phyloP scores from a whole-genome alignment of 192 early-diverging fungal species.

The Mortierella hygrophila region DNA sequence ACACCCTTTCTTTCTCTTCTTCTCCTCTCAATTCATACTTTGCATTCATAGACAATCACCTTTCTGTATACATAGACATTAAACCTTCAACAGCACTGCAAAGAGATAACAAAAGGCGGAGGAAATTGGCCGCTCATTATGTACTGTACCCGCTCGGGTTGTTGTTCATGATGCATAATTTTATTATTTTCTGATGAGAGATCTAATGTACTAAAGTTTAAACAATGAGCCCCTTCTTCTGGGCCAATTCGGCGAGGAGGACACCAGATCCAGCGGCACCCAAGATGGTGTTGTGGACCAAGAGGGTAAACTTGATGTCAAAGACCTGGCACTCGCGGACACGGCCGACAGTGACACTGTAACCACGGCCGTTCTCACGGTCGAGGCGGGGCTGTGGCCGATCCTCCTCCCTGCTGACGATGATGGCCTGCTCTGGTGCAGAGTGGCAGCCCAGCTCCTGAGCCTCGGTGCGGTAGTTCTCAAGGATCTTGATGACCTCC shows the following conservation, averaged over 20 bases:
- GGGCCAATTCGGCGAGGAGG: constrained; percentile 94
- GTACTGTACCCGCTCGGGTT: background rate
- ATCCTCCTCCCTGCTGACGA: constrained; percentile 79
- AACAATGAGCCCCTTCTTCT: constrained; percentile 77
- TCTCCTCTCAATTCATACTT: background rate
- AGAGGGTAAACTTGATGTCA: constrained; percentile 90
- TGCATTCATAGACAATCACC: background rate
- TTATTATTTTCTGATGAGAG: background rate
- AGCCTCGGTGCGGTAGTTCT: constrained; percentile 84
- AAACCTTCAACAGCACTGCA: background rate
- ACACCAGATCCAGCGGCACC: constrained; percentile 96
- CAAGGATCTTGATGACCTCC: constrained; percentile 78
- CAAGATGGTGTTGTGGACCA: constrained; percentile 96
- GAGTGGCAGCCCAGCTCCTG: constrained; percentile 83
- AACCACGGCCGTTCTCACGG: constrained; percentile 84
- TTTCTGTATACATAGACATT: background rate
- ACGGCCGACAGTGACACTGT: constrained; percentile 94
- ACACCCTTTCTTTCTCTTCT: background rate
- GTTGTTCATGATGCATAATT: background rate
- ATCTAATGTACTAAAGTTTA: background rate
- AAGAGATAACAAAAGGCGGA: background rate
- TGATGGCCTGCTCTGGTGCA: constrained; percentile 86
- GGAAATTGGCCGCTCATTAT: background rate
- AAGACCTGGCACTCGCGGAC: constrained; percentile 88
- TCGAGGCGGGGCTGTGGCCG: constrained; percentile 97